Evolutionary conservation across 495 filamentous ascomycete genomes (phyloP), one percentile per base, ranked within the genome.

Genomic region (Tetracladium marchalianum): DNA sequence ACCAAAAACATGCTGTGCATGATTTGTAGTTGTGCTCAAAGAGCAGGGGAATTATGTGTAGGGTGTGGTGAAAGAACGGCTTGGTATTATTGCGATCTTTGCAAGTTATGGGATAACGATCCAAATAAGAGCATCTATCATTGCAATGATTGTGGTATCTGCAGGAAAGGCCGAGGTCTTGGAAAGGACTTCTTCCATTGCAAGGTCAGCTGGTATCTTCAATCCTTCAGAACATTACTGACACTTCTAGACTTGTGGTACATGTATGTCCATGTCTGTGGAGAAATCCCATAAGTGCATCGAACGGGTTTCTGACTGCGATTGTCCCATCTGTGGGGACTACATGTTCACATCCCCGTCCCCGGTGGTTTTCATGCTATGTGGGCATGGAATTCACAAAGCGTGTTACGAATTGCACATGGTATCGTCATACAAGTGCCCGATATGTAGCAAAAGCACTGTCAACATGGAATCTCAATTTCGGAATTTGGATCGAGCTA

Each of bases 1-100:
- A 97, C 90, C 19, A 82, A 84, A 64, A 82, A 96, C 60, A 99
- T 99, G 92, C 72, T 97, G 16, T 99, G 92, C 67, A 99, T 99
- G 92, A 72, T 90, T 24, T 99, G 92, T 66, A 81, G 81, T 10
- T 81, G 80, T 55, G 80, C 92, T 10, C 92, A 99, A 56, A 77
- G 78, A 40, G 93, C 87, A 11, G 75, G 75, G 27, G 84, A 92
- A 48, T 71, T 76, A 35, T 99, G 92, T 62, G 63, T 68, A 34
- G 60, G 78, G 16, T 99, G 92, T 62, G 82, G 79, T 31, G 76
- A 81, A 56, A 77, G 76, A 42, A 80, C 83, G 13, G 86, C 89
- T n/a, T 84, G 81, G 58, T 97, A 97, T 66, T 99, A 92, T 57
- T 99, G 93, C 65, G 75, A 78, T 39, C 82, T 88, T 46, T 97